phyloP scores from a whole-genome alignment of 2,329 filamentous ascomycete species.

The Teratosphaeria nubilosa region DNA sequence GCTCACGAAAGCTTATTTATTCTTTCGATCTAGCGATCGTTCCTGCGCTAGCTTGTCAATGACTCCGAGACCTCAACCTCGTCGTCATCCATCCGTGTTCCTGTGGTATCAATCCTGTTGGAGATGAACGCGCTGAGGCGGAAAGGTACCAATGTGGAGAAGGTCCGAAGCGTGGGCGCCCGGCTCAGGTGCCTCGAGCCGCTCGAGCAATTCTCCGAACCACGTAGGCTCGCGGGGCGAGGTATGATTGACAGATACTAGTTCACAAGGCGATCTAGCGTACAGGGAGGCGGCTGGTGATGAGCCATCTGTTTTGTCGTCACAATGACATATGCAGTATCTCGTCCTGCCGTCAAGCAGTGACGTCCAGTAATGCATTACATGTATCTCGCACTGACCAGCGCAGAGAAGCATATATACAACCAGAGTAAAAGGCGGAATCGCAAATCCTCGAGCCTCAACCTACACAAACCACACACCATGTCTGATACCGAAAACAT shows the following conservation, averaged over 20 bases:
- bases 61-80: not conserved
- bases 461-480: not conserved
- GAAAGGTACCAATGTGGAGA: too few relatives aligned
- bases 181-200: too few relatives aligned
- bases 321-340: not conserved
- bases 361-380: not conserved
- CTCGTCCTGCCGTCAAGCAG: not conserved
- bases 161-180: too few relatives aligned
- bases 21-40: not conserved
- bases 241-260: not conserved
- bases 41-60: not conserved
- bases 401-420: not conserved
- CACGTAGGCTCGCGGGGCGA: not conserved
- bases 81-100: not conserved
- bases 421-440: not conserved
- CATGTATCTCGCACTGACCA: not conserved
- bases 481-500: constrained; percentile 2
- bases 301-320: not conserved
- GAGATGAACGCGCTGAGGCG: too few relatives aligned
- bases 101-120: not conserved
- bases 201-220: too few relatives aligned
- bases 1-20: not conserved
- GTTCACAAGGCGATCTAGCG: not conserved
- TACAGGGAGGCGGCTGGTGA: too few relatives aligned
- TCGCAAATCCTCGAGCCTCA: not conserved